These are phyloP conservation scores for Hordeum marinum DNA, from an alignment of 176 grass and related monocot species.

Conservation along the genomic window DNA sequence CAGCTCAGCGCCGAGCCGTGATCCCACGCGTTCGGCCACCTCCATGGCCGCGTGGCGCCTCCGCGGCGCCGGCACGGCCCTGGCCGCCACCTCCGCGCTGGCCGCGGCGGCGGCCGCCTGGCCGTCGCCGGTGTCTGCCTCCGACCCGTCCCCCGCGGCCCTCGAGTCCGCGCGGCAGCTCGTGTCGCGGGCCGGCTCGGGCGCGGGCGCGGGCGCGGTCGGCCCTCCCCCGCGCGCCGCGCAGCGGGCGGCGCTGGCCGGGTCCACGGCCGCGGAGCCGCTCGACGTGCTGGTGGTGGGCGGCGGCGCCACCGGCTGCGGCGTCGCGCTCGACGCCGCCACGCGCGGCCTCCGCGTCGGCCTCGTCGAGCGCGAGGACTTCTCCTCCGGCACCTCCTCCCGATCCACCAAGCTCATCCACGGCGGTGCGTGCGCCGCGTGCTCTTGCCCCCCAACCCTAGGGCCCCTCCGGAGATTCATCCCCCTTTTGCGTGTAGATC, in stretches of 20 bases:
- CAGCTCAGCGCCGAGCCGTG: not conserved
- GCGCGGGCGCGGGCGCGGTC: not conserved
- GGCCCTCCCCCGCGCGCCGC: conserved; percentile 52
- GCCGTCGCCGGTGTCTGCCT: conserved; percentile 19
- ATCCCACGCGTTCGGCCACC: not conserved
- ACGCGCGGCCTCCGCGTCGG: conserved; percentile 86
- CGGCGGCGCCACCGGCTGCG: conserved; percentile 84
- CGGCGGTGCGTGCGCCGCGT: conserved; percentile 60
- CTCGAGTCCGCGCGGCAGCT: conserved; percentile 37
- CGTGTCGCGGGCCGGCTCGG: conserved; percentile 26
- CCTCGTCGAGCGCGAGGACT: conserved; percentile 94
- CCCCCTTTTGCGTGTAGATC: not conserved
- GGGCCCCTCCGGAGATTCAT: not conserved
- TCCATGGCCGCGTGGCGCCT: conserved; percentile 53
- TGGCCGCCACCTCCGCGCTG: conserved; percentile 45
- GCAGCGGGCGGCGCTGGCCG: conserved; percentile 54
- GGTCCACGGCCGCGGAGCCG: conserved; percentile 50
- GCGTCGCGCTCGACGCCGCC: conserved; percentile 73
- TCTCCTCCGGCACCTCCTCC: conserved; percentile 92
- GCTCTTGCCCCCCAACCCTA: not conserved
- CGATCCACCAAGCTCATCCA: conserved; percentile 95
- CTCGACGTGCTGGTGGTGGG: conserved; percentile 79
- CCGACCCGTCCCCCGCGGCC: conserved; percentile 29
- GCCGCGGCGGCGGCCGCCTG: conserved; percentile 12
- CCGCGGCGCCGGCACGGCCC: conserved; percentile 43